Percentiles rank a stretch among this genome's conserved stretches.
Conservation (phyloP, 805 yeast species). For the Candida ipomoeae region DNA sequence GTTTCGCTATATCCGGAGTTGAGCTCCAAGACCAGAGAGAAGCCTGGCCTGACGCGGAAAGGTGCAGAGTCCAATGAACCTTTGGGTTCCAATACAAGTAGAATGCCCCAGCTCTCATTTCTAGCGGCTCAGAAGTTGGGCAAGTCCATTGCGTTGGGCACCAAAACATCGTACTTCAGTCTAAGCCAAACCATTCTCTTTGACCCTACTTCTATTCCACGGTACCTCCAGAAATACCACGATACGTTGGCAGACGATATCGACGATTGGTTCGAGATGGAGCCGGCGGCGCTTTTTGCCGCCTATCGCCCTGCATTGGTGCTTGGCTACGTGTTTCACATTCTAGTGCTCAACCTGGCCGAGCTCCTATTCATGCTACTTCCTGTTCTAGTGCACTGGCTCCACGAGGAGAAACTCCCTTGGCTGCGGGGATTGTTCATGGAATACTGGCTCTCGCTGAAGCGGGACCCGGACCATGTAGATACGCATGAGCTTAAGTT, state of each 20-base stretch:
- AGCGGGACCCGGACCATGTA: conserved; percentile 10
- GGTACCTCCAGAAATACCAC: conserved; percentile 19
- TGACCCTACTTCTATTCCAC: conserved; percentile 25
- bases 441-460: conserved; percentile 14
- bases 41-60: neutral
- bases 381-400: conserved; percentile 38
- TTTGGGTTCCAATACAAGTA: neutral
- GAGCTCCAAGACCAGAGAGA: conserved; percentile 1
- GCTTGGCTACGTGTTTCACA: conserved; percentile 32
- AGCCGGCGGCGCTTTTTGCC: conserved; percentile 23
- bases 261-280: conserved; percentile 35
- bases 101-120: conserved; percentile 17
- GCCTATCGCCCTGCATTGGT: conserved; percentile 23
- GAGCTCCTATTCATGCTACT: conserved; percentile 27
- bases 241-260: conserved; percentile 29
- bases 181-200: conserved; percentile 27
- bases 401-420: conserved; percentile 21
- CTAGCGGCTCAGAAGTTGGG: conserved; percentile 30
- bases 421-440: conserved; percentile 11
- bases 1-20: conserved; percentile 11
- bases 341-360: conserved; percentile 34
- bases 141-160: conserved; percentile 30
- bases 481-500: conserved; percentile 8
- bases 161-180: conserved; percentile 32
- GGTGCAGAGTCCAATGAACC: neutral